phyloP scores from a whole-genome alignment of 495 filamentous ascomycete species.

The Usnea hakonensis region DNA sequence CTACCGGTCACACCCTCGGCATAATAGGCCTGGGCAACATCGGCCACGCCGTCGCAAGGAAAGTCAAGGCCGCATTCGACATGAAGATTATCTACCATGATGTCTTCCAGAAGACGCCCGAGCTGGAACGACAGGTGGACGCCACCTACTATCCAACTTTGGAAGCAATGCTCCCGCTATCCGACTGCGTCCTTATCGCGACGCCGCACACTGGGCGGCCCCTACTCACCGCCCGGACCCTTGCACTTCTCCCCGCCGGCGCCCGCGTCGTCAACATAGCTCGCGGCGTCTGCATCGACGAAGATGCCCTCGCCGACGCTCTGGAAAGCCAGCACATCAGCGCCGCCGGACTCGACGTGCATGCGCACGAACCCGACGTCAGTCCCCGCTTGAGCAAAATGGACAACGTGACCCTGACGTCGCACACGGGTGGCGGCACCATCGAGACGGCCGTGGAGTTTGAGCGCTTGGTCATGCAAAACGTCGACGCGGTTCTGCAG shows the following conservation, averaged over 20 bases:
- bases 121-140: constrained; percentile 27
- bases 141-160: constrained; percentile 48
- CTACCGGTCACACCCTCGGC: constrained; percentile 46
- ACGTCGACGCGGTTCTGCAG: constrained; percentile 53
- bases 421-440: constrained; percentile 65
- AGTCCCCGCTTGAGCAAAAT: constrained; percentile 41
- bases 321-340: constrained; percentile 47
- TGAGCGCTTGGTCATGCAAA: constrained; percentile 65
- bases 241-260: constrained; percentile 49
- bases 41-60: constrained; percentile 57
- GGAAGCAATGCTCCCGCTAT: constrained; percentile 43
- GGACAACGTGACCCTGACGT: constrained; percentile 52
- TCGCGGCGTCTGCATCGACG: constrained; percentile 62
- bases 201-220: constrained; percentile 51
- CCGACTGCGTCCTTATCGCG: constrained; percentile 62
- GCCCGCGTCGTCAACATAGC: constrained; percentile 64
- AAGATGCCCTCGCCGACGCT: constrained; percentile 57
- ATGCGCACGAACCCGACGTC: constrained; percentile 50
- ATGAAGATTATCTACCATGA: constrained; percentile 68
- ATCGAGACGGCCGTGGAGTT: constrained; percentile 66
- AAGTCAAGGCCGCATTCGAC: constrained; percentile 50
- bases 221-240: constrained; percentile 44
- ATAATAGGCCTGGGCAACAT: constrained; percentile 64
- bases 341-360: constrained; percentile 61
- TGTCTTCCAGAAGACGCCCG: constrained; percentile 46